Evolutionary conservation across 176 grass and related monocot species (phyloP).

Genomic region (Poa annua): DNA sequence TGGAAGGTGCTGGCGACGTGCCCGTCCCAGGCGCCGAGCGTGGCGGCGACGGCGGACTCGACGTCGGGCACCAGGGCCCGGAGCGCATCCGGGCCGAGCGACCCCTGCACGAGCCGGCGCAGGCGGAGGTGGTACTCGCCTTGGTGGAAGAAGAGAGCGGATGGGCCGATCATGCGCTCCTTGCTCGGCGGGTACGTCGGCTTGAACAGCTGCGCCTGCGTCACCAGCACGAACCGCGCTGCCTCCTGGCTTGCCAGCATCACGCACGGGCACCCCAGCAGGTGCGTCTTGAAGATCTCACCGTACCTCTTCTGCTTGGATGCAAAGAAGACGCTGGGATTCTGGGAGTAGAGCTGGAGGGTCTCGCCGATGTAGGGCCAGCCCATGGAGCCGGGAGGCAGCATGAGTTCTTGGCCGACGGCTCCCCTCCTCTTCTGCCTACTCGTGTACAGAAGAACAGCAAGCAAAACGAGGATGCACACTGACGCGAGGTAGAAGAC

Average conservation of each 20-base stretch:
- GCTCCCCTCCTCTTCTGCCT: constrained; percentile 18
- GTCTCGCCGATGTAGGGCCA: constrained; percentile 97
- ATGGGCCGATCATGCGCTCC: constrained; percentile 90
- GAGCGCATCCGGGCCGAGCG: constrained; percentile 67
- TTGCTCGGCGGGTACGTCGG: constrained; percentile 94
- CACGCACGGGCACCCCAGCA: constrained; percentile 89
- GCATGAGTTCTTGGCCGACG: constrained; percentile 12
- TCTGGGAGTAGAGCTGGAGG: constrained; percentile 85
- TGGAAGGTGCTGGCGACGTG: constrained; percentile 54
- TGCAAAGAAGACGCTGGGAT: constrained; percentile 85
- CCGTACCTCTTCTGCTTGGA: constrained; percentile 85
- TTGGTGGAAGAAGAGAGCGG: constrained; percentile 95
- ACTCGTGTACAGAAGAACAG: constrained; percentile 25
- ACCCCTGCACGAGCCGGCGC: constrained; percentile 68
- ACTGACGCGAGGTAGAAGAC: constrained; percentile 3
- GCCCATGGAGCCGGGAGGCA: constrained; percentile 91
- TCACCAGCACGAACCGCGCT: constrained; percentile 82
- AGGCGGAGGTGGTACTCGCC: constrained; percentile 88
- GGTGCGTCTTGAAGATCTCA: constrained; percentile 86
- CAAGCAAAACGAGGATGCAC: constrained; percentile 46
- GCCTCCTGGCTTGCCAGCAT: constrained; percentile 97
- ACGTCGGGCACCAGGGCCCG: constrained; percentile 64
- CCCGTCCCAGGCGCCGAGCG: constrained; percentile 58
- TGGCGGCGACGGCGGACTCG: constrained; percentile 53
- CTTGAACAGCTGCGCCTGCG: constrained; percentile 70